Evolutionary conservation across 1,139 yeast species (phyloP), one percentile per base, ranked within the genome.

Genomic region (Candida tropicalis): DNA sequence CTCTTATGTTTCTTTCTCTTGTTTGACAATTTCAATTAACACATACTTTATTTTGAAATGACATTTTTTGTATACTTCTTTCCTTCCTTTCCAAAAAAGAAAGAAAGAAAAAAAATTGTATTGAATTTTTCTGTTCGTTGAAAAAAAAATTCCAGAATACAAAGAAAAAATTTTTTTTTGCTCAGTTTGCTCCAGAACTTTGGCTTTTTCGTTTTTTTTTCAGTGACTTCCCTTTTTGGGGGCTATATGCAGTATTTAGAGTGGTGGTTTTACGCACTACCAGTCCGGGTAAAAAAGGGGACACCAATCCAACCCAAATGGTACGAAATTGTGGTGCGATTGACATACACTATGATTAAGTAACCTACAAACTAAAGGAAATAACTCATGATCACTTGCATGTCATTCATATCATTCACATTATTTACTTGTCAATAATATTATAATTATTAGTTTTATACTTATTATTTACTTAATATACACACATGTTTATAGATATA

Each of bases 41-140:
- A 70, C 79, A 59, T 72, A 73, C 79, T 67, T 72, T 73, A 68
- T 73, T 73, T 61, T 71, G 75, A 57, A 73, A 73, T 54, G 78
- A 73, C 79, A 73, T 73, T 49, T 48, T 57, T 48, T 45, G 41
- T 27, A 20, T 33, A 25, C 24, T 34, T 23, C 45, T 40, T 38
- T 39, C 33, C 29, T 39, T 32, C 37, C 36, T 39, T 37, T 34
- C 32, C 34, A n/a, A 33, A 33, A 22, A 22, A 23, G 18, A 33
- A 23, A 23, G 18, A 33, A 23, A 20, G 8, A 23, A 33, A 22
- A 33, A 33, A 33, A 33, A 12, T 33, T 23, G 12, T 16, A 12
- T 17, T 18, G 6, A 31, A 12, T 31, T 31, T 31, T 31, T 27
- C 31, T 31, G 35, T 31, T 31, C 35, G 35, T 31, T 31, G 35